Evolutionary conservation across 306 rosid genomes (phyloP).

Genomic region (Hippophae gyantsensis): DNA sequence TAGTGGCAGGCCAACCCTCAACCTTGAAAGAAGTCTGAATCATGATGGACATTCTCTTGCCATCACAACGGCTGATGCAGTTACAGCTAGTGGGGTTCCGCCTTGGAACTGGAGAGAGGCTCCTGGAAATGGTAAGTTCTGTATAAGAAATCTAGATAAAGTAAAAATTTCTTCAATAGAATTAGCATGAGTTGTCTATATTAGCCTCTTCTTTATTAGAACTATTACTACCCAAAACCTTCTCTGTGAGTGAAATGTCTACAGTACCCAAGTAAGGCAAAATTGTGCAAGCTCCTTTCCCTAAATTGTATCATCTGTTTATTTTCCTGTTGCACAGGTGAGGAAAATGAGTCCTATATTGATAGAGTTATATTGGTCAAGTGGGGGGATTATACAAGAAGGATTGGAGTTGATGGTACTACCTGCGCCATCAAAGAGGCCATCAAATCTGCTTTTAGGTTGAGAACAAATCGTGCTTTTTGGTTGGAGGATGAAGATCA

Average conservation of each 20-base stretch:
- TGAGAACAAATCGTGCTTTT: constrained; percentile 85
- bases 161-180: not conserved
- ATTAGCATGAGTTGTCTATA: not conserved
- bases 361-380: constrained; percentile 90
- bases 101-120: constrained; percentile 99
- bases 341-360: constrained; percentile 64
- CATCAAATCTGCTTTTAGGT: constrained; percentile 73
- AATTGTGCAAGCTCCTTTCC: not conserved
- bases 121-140: constrained; percentile 66
- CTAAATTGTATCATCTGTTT: constrained; percentile 1
- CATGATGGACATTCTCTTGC: constrained; percentile 96
- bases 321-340: constrained; percentile 37
- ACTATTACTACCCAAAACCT: no score
- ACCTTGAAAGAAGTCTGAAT: constrained; percentile 87
- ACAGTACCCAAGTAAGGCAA: not conserved
- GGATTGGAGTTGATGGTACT: constrained; percentile 84
- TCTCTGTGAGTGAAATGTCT: no score
- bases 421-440: constrained; percentile 93
- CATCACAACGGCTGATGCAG: constrained; percentile 81
- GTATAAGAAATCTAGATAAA: not conserved
- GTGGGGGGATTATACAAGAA: constrained; percentile 85
- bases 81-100: constrained; percentile 72
- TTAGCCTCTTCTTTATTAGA: no score
- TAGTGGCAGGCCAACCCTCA: constrained; percentile 80
- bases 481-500: constrained; percentile 99